Conservation (phyloP, 2,329 filamentous ascomycete species). For the Bipolaris gigantea region DNA sequence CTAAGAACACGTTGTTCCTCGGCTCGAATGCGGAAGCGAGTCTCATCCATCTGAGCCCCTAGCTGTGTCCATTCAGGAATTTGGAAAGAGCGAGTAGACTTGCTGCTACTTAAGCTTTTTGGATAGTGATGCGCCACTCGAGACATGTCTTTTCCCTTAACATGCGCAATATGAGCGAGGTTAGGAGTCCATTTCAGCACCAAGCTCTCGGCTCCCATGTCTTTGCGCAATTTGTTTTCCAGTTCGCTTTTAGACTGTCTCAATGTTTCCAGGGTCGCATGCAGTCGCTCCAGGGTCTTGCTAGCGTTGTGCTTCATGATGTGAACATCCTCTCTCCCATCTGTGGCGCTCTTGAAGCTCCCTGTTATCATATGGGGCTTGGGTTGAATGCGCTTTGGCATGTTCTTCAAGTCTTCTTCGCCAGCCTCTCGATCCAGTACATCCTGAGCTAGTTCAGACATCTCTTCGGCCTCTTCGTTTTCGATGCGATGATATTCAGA, state of each 20-base stretch:
- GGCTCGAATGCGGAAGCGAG: slow-evolving; percentile 73
- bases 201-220: slow-evolving; percentile 58
- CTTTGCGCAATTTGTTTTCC: slow-evolving; percentile 61
- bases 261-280: slow-evolving; percentile 66
- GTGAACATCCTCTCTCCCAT: slow-evolving; percentile 57
- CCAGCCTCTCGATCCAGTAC: slow-evolving; percentile 68
- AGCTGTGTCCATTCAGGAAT: slow-evolving; percentile 80
- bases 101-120: slow-evolving; percentile 72
- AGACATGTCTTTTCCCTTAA: slow-evolving; percentile 73
- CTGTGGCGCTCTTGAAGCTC: slow-evolving; percentile 41
- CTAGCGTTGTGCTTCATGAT: slow-evolving; percentile 71
- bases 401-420: slow-evolving; percentile 53
- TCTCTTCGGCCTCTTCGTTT: slow-evolving; percentile 69
- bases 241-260: slow-evolving; percentile 63
- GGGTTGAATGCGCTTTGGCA: slow-evolving; percentile 44
- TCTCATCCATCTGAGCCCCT: slow-evolving; percentile 76
- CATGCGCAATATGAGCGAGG: slow-evolving; percentile 86
- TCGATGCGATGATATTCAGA: slow-evolving; percentile 76
- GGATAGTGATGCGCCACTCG: slow-evolving; percentile 45
- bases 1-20: slow-evolving; percentile 85
- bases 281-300: slow-evolving; percentile 64
- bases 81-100: slow-evolving; percentile 83
- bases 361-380: slow-evolving; percentile 37
- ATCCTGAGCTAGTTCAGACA: slow-evolving; percentile 73
- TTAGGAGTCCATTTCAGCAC: slow-evolving; percentile 84